Conservation (phyloP, 768 basidiomycete species). For the Phlebiopsis gigantea region DNA sequence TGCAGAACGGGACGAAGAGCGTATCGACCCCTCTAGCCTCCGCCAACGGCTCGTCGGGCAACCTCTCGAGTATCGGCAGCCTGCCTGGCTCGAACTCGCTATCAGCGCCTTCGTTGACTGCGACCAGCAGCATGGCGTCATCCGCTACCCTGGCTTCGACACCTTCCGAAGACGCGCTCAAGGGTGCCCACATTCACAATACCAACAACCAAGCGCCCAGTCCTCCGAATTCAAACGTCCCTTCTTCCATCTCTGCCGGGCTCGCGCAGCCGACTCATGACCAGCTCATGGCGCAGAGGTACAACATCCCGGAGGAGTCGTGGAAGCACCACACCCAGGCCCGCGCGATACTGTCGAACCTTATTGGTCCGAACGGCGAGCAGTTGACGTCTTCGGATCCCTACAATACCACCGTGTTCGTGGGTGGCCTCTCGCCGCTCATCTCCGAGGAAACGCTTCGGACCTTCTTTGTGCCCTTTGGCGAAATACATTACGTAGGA, state of each 20-base stretch:
- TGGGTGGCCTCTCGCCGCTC: conserved; percentile 82
- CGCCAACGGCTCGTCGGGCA: conserved; percentile 17
- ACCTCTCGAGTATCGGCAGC: conserved; percentile 16
- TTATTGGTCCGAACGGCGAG: conserved; percentile 84
- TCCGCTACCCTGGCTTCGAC: conserved; percentile 45
- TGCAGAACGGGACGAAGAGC: conserved; percentile 51
- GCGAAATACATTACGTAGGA: conserved; percentile 85
- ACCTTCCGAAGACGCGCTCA: conserved; percentile 50
- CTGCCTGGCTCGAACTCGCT: conserved; percentile 40
- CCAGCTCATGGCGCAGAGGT: conserved; percentile 40
- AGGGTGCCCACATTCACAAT: conserved; percentile 18
- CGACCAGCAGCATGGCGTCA: conserved; percentile 40
- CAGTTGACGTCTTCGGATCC: conserved; percentile 86
- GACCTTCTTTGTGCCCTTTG: conserved; percentile 90
- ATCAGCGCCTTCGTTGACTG: conserved; percentile 25
- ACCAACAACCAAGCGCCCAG: conserved; percentile 5
- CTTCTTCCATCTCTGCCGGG: conserved; percentile 31
- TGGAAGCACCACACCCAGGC: conserved; percentile 86
- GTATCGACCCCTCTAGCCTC: conserved; percentile 68
- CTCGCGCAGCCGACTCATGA: conserved; percentile 42
- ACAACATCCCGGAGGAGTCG: conserved; percentile 65
- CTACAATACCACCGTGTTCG: conserved; percentile 96
- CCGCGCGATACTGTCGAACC: conserved; percentile 73
- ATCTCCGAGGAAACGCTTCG: conserved; percentile 89
- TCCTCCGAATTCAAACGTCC: conserved; percentile 5